These are phyloP conservation scores for Fistulifera pelliculosa DNA, from an alignment of 108 stramenopile species.

Conservation along the genomic window DNA sequence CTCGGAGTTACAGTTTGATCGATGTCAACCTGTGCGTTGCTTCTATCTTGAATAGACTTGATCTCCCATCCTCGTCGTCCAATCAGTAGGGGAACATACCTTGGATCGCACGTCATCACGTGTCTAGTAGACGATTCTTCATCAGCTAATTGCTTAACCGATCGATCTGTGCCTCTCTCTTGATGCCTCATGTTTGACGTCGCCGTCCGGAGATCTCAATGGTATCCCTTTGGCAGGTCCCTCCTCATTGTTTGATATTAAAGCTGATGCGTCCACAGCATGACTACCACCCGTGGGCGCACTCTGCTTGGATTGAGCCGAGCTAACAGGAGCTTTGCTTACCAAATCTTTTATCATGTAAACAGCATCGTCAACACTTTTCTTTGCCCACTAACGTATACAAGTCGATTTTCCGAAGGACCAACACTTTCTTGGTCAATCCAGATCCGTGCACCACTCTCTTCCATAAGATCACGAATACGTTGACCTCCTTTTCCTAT, in stretches of 20 bases:
- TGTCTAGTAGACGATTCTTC: neutral
- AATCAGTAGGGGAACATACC: constrained; percentile 77
- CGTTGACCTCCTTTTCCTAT: constrained; percentile 84
- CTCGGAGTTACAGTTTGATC: constrained; percentile 76
- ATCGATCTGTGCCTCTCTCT: neutral
- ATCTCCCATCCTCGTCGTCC: constrained; percentile 81
- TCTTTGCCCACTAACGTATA: constrained; percentile 78
- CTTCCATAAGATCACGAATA: constrained; percentile 87
- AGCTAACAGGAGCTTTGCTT: constrained; percentile 56
- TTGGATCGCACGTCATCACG: constrained; percentile 56
- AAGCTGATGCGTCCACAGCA: constrained; percentile 1
- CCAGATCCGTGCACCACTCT: constrained; percentile 84
- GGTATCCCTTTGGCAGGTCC: neutral
- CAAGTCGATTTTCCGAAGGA: constrained; percentile 59
- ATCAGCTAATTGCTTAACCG: neutral
- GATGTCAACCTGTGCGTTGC: constrained; percentile 73
- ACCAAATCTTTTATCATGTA: constrained; percentile 70
- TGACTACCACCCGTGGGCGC: neutral
- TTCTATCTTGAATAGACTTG: constrained; percentile 81
- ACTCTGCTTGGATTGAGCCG: constrained; percentile 13
- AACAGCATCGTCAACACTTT: constrained; percentile 63
- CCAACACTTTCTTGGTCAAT: constrained; percentile 85
- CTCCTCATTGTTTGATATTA: neutral
- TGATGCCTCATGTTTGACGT: neutral
- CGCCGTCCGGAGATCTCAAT: neutral